A percentile compares a stretch with the other conserved stretches of the same genome.
These are phyloP conservation scores for Haberlea rhodopensis DNA, from an alignment of 257 asterid genomes.

Conservation along the genomic window DNA sequence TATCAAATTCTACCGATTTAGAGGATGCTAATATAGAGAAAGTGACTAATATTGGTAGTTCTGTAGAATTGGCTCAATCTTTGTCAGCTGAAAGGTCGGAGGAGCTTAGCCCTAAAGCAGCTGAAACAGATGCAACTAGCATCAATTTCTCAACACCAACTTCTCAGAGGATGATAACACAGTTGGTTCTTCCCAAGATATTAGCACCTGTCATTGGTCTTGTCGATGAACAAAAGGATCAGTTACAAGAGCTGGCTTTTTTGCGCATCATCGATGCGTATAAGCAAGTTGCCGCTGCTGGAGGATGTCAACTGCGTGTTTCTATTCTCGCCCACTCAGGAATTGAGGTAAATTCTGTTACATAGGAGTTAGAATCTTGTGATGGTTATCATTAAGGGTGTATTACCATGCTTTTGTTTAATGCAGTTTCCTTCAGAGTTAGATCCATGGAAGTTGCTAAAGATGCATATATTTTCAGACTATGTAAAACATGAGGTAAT, in stretches of 20 bases:
- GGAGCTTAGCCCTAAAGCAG: constrained; percentile 89
- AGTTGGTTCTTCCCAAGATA: constrained; percentile 80
- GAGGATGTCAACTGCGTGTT: constrained; percentile 77
- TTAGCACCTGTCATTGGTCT: constrained; percentile 80
- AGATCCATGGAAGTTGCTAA: constrained; percentile 84
- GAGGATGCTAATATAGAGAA: constrained; percentile 57
- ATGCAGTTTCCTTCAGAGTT: constrained; percentile 85
- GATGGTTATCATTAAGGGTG: constrained; percentile 26
- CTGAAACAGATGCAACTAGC: constrained; percentile 55
- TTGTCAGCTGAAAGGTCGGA: constrained; percentile 75
- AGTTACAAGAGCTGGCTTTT: constrained; percentile 68
- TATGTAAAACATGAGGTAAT: constrained; percentile 87
- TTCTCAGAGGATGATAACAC: constrained; percentile 46
- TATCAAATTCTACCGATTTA: constrained; percentile 47
- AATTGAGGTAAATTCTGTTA: constrained; percentile 60
- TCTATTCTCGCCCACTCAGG: constrained; percentile 85
- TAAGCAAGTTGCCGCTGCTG: constrained; percentile 72
- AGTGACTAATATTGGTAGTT: constrained; percentile 38
- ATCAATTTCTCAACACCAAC: constrained; percentile 58
- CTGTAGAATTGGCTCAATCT: constrained; percentile 56
- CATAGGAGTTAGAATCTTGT: constrained; percentile 25
- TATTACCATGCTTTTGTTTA: constrained; percentile 31
- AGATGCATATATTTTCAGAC: constrained; percentile 71
- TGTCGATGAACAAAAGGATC: constrained; percentile 71
- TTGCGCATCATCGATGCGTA: constrained; percentile 84